These are phyloP conservation scores for Phoma sp. DNA, from an alignment of 2,329 filamentous ascomycete species.

Conservation along the genomic window DNA sequence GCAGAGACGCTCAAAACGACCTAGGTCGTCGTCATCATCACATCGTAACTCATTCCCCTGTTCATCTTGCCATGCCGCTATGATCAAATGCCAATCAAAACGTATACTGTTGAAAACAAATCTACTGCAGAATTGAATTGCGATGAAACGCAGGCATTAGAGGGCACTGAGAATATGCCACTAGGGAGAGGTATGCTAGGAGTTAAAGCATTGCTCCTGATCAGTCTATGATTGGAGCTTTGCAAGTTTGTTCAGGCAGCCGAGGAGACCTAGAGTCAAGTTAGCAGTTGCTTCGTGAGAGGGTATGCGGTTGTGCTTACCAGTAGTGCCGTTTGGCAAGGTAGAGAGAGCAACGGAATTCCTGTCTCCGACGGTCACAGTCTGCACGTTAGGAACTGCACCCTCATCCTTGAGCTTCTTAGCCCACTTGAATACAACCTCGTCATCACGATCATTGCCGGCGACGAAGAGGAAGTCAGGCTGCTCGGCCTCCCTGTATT, in stretches of 20 bases:
- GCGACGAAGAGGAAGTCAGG: slow-evolving; percentile 88
- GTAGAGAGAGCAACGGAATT: slow-evolving; percentile 89
- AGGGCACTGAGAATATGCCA: slow-evolving; percentile 1
- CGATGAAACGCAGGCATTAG: slow-evolving; percentile 4
- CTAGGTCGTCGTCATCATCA: slow-evolving; percentile 2
- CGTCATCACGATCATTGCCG: slow-evolving; percentile 90
- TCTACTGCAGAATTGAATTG: slow-evolving; percentile 1
- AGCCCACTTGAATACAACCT: slow-evolving; percentile 93
- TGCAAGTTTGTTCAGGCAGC: slow-evolving; percentile 36
- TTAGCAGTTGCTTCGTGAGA: slow-evolving; percentile 11
- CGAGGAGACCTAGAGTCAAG: slow-evolving; percentile 31
- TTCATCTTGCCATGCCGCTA: not conserved
- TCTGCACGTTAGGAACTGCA: slow-evolving; percentile 67
- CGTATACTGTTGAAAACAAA: not conserved
- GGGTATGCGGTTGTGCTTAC: slow-evolving; percentile 57
- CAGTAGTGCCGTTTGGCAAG: slow-evolving; percentile 88
- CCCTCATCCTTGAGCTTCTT: slow-evolving; percentile 70
- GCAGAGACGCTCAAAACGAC: slow-evolving; percentile 7
- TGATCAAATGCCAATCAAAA: slow-evolving; percentile 3
- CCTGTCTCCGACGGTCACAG: slow-evolving; percentile 82
- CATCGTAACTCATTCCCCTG: slow-evolving; percentile 1
- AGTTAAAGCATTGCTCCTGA: not conserved
- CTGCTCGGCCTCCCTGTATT: slow-evolving; percentile 31
- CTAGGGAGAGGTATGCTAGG: not conserved
- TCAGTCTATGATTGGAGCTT: slow-evolving; percentile 23